Evolutionary conservation across 768 basidiomycete genomes (phyloP).

Genomic region (Podaxis mareebaensis): DNA sequence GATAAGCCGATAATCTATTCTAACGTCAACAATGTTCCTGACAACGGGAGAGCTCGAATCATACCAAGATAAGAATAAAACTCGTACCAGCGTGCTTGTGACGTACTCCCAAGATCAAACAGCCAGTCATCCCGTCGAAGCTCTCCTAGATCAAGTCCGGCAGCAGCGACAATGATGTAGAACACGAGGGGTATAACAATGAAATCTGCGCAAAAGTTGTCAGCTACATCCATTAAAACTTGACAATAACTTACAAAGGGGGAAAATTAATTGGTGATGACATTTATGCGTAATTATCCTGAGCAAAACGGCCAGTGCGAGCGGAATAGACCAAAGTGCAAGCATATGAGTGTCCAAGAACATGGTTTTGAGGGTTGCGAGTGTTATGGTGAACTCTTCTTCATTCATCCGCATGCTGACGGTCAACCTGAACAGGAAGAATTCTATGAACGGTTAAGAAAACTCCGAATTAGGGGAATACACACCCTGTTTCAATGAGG

Average conservation of each 20-base stretch:
- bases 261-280: constrained; percentile 91
- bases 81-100: constrained; percentile 68
- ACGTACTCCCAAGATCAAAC: constrained; percentile 62
- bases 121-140: constrained; percentile 80
- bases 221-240: not conserved
- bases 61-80: constrained; percentile 82
- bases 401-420: constrained; percentile 84
- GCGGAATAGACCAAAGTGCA: constrained; percentile 76
- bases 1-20: constrained; percentile 59
- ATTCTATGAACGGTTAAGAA: not conserved
- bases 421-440: constrained; percentile 54
- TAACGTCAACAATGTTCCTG: not conserved
- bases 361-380: constrained; percentile 66
- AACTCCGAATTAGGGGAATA: constrained; percentile 1
- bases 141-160: constrained; percentile 54
- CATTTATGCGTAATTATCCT: constrained; percentile 77
- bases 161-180: constrained; percentile 74
- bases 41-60: constrained; percentile 20
- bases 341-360: constrained; percentile 65
- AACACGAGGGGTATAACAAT: constrained; percentile 79
- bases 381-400: constrained; percentile 68
- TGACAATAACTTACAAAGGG: constrained; percentile 59
- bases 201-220: constrained; percentile 54
- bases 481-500: constrained; percentile 84
- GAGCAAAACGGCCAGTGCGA: constrained; percentile 73